Percentiles rank a stretch among this genome's conserved stretches.
Evolutionary conservation across 331 rosid species (phyloP).

Genomic region (Prunus yedoensis): DNA sequence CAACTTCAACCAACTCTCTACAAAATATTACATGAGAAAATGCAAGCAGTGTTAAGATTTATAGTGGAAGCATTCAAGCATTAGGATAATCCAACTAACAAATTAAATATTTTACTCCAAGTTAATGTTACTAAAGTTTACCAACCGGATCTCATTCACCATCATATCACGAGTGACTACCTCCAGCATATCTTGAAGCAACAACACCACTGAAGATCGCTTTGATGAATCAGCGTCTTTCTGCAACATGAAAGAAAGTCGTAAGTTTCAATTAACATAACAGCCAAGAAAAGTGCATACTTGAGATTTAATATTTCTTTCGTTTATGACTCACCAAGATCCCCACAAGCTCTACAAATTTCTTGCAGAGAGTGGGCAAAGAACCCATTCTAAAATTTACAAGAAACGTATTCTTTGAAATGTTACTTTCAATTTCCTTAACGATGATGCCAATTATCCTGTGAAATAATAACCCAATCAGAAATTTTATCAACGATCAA

Average conservation of each 20-base stretch:
- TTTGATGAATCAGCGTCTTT: constrained; percentile 65
- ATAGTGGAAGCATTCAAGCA: background rate
- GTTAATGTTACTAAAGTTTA: constrained; percentile 23
- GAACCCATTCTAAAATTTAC: constrained; percentile 73
- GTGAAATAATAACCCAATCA: constrained; percentile 45
- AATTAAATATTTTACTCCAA: constrained; percentile 13
- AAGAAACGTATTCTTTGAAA: constrained; percentile 75
- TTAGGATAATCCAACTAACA: background rate
- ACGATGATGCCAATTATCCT: constrained; percentile 83
- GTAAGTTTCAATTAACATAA: constrained; percentile 24
- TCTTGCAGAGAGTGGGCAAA: constrained; percentile 79
- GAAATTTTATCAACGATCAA: constrained; percentile 10
- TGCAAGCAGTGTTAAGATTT: constrained; percentile 2
- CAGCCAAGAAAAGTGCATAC: constrained; percentile 22
- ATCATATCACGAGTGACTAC: constrained; percentile 97
- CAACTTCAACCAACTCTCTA: constrained; percentile 86
- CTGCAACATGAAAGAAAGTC: constrained; percentile 45
- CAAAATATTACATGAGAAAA: constrained; percentile 28
- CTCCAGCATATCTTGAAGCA: constrained; percentile 96
- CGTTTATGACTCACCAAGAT: constrained; percentile 67
- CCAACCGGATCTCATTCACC: constrained; percentile 88
- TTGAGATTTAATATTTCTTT: constrained; percentile 26
- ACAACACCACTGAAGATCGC: constrained; percentile 61
- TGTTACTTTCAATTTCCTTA: constrained; percentile 86
- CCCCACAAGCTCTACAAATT: constrained; percentile 85